Conservation (phyloP, 306 rosid genomes). For the Prunus dulcis region DNA sequence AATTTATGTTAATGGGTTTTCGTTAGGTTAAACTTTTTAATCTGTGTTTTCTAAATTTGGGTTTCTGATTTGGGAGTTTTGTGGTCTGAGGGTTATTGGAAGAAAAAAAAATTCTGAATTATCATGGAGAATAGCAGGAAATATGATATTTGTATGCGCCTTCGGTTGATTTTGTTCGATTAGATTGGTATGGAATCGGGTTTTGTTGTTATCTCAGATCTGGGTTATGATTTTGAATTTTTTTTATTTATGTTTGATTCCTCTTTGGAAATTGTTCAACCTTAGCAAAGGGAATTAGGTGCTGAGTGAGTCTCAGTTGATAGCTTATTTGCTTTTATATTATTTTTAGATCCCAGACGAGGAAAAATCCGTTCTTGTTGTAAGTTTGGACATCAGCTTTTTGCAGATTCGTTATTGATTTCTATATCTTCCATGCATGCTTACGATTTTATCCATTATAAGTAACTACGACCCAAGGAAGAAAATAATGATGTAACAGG, state of each 20-base stretch:
- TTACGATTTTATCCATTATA: not conserved
- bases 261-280: not conserved
- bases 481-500: too few relatives aligned
- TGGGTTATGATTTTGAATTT: not conserved
- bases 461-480: too few relatives aligned
- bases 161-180: slow-evolving; percentile 5
- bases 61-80: slow-evolving; percentile 12
- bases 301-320: not conserved
- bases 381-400: not conserved
- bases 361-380: not conserved
- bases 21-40: not conserved
- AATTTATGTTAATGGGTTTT: not conserved
- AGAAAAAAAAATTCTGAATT: too few relatives aligned
- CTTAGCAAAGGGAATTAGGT: not conserved
- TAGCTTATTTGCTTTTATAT: not conserved
- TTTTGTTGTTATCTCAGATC: not conserved
- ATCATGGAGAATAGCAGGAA: too few relatives aligned
- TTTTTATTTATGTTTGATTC: not conserved
- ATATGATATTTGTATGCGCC: not conserved
- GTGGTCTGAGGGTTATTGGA: not conserved
- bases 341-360: too few relatives aligned
- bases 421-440: not conserved
- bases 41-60: slow-evolving; percentile 3
- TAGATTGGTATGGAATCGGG: not conserved
- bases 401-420: not conserved